phyloP scores from a whole-genome alignment of 208 protist species.

The Leishmania arabica region DNA sequence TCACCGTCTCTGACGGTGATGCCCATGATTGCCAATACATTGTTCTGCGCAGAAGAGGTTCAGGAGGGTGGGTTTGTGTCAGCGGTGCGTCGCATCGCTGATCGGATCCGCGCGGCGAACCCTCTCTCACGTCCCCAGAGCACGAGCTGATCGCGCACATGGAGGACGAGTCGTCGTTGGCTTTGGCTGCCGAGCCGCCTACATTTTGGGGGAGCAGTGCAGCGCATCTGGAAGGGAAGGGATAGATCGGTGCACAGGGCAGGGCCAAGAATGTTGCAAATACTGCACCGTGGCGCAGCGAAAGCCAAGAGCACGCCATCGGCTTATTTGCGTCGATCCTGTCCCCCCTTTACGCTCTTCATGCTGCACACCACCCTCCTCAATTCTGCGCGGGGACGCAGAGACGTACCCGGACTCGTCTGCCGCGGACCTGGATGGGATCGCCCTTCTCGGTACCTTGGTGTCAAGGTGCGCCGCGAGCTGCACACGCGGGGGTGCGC shows the following conservation, averaged over 20 bases:
- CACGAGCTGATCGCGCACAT: constrained; percentile 5
- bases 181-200: background rate
- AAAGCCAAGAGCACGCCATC: constrained; percentile 1
- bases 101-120: constrained; percentile 19
- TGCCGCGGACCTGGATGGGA: constrained; percentile 4
- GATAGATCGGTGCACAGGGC: constrained; percentile 12
- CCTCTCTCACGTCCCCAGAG: constrained; percentile 14
- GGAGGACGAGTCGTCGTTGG: constrained; percentile 6
- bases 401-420: background rate
- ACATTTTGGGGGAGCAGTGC: constrained; percentile 13
- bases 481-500: background rate
- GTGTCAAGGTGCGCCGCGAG: background rate
- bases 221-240: constrained; percentile 1
- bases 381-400: constrained; percentile 5
- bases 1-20: background rate
- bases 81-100: background rate
- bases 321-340: constrained; percentile 2
- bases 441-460: background rate
- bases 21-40: constrained; percentile 6
- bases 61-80: background rate
- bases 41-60: background rate
- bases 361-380: constrained; percentile 19
- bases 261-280: constrained; percentile 26
- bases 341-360: constrained; percentile 1
- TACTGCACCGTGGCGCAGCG: background rate